Conservation (phyloP, 1,284 basidiomycete genomes). For the Ustanciosporium gigantosporum region DNA sequence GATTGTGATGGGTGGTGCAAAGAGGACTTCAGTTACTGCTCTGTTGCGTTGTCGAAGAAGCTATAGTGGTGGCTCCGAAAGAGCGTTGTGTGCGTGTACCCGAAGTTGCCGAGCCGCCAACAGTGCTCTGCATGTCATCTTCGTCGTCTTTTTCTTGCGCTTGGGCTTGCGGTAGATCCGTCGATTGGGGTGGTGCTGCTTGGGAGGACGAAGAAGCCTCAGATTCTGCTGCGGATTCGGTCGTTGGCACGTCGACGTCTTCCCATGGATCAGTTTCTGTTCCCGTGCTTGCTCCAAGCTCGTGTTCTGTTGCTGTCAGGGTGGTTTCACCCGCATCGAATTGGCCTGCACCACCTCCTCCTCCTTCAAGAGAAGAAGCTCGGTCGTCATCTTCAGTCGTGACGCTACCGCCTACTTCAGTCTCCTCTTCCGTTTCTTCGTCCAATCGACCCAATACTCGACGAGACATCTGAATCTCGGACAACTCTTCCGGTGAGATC, state of each 20-base stretch:
- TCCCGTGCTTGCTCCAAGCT: no score
- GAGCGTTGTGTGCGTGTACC: constrained; percentile 17
- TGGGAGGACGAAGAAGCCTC: no score
- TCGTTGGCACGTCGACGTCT: constrained; percentile 15
- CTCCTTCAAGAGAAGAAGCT: no score
- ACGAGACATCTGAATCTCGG: constrained; percentile 30
- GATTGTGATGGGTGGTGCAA: no score
- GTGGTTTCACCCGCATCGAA: no score
- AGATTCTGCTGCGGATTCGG: constrained; percentile 1
- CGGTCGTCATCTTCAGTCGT: no score
- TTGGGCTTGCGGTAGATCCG: no score
- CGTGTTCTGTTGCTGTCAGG: no score
- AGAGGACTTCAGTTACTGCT: no score
- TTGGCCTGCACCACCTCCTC: no score
- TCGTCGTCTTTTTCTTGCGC: constrained; percentile 1
- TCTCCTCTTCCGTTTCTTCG: constrained; percentile 56
- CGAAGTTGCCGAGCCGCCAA: constrained; percentile 28
- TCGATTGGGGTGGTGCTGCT: no score
- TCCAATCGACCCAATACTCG: constrained; percentile 49
- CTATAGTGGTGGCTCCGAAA: constrained; percentile 25
- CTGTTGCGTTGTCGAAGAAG: constrained; percentile 1
- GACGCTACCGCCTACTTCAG: constrained; percentile 26
- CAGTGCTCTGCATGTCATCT: constrained; percentile 8
- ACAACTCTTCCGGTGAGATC: constrained; percentile 17
- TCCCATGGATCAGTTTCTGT: constrained; percentile 33